Evolutionary conservation across 768 basidiomycete species (phyloP).

Genomic region (Goffeauzyma gilvescens): DNA sequence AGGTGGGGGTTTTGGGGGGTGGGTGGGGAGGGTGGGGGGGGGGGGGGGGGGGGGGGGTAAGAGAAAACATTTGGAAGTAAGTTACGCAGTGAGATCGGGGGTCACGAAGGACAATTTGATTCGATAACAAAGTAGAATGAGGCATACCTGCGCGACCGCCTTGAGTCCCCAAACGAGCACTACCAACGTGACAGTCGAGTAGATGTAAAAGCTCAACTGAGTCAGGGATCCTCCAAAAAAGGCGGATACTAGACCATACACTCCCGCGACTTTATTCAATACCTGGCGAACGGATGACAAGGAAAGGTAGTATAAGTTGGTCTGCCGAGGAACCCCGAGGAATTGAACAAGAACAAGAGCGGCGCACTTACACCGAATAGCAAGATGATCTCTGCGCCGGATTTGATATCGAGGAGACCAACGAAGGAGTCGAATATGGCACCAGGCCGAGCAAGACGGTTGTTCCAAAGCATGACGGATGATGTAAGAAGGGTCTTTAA

Average conservation of each 20-base stretch:
- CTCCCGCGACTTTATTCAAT: conserved; percentile 91
- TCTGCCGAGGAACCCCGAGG: background rate
- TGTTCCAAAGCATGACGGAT: too few relatives aligned
- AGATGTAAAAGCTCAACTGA: conserved; percentile 80
- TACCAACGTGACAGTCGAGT: conserved; percentile 64
- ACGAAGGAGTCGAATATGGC: conserved; percentile 45
- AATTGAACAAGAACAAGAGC: background rate
- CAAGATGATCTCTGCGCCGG: conserved; percentile 68
- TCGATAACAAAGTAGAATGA: background rate
- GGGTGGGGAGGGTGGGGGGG: too few relatives aligned
- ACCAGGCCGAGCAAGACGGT: conserved; percentile 11
- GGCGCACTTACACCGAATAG: conserved; percentile 58
- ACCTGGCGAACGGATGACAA: conserved; percentile 13
- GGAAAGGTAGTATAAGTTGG: background rate
- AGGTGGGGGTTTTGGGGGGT: too few relatives aligned
- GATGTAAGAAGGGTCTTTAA: too few relatives aligned
- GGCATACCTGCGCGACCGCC: conserved; percentile 32
- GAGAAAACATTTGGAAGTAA: too few relatives aligned
- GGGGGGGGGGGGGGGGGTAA: too few relatives aligned
- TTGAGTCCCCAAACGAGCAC: conserved; percentile 72
- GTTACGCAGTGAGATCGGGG: too few relatives aligned
- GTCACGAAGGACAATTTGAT: too few relatives aligned
- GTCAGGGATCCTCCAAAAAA: conserved; percentile 67
- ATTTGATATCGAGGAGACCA: conserved; percentile 79
- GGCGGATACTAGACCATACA: conserved; percentile 85